phyloP scores from a whole-genome alignment of 2,329 filamentous ascomycete genomes.

The Fusarium transvaalense region DNA sequence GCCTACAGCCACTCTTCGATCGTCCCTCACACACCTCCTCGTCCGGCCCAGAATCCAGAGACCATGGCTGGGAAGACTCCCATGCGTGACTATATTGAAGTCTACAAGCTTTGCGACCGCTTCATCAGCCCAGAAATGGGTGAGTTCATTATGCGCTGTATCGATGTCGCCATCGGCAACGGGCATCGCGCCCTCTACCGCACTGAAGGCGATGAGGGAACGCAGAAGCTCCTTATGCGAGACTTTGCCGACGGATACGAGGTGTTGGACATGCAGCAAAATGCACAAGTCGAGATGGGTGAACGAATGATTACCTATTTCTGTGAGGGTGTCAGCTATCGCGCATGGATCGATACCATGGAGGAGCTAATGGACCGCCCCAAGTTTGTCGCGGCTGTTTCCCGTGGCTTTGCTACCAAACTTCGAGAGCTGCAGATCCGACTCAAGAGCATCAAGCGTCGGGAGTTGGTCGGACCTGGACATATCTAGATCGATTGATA shows the following conservation, averaged over 20 bases:
- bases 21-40: constrained; percentile 48
- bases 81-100: constrained; percentile 52
- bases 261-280: constrained; percentile 46
- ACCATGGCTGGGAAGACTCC: constrained; percentile 44
- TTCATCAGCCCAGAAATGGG: constrained; percentile 52
- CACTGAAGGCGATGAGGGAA: constrained; percentile 42
- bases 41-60: constrained; percentile 45
- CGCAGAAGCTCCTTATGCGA: constrained; percentile 50
- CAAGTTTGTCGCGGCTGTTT: constrained; percentile 50
- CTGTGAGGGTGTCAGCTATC: constrained; percentile 50
- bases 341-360: constrained; percentile 45
- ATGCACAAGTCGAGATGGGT: constrained; percentile 42
- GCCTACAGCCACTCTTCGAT: constrained; percentile 54
- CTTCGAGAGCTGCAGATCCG: constrained; percentile 41
- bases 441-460: constrained; percentile 48
- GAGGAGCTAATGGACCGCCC: constrained; percentile 48
- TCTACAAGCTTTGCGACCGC: constrained; percentile 55
- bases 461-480: constrained; percentile 47
- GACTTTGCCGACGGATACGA: constrained; percentile 55
- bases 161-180: constrained; percentile 49
- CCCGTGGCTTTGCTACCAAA: constrained; percentile 50
- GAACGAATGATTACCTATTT: constrained; percentile 51
- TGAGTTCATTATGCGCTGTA: constrained; percentile 49
- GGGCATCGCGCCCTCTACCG: constrained; percentile 52
- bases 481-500: background rate